Base-by-base conservation (phyloP, 441 rosid genomes). In the Erodium texanum region DNA sequence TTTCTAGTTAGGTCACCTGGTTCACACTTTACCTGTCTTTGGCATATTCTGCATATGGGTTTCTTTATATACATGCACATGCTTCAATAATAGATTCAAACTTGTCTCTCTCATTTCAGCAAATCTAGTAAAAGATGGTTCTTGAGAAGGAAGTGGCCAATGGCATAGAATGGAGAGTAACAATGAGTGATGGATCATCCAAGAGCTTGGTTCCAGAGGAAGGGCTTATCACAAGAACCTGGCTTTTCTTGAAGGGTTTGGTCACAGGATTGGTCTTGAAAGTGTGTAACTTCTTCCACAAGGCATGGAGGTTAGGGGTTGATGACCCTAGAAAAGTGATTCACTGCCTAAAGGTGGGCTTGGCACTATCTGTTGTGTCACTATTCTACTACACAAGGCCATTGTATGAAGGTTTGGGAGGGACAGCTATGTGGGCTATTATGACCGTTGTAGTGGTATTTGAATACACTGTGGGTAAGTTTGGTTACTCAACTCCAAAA, bases 401-500 rank as follows among this genome's bases (percentile, higher is more conserved):
- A 45, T 79, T 89, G 74, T 84, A 82, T 72, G 82, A 86, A n/a
- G 87, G 86, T 19, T 72, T 85, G 67, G 90, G 93, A 68, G 81
- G 85, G n/a, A 86, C 81, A 7, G 88, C 85, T 61, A 80, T 86
- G 85, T 89, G 91, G 93, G 93, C 93, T 48, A 78, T 89, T 29
- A 87, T 89, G 89, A 87, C 93, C 0, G 93, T 87, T 45, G 90
- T 86, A 7, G 88, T 86, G 14, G 92, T 88, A 70, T 85, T 86
- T 38, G 90, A 88, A 62, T 75, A 76, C 76, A 84, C 83, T 29
- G 82, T 84, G 0, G 90, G 93, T 89, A 24, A 52, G 85, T 75
- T 5, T 24, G n/a, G n/a, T n/a, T n/a, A n/a, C n/a, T 63, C 27
- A 68, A 71, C 84, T 18, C 20, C 62, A 56, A 16, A 56, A 34